Evolutionary conservation across 352 stramenopile species (phyloP).

Genomic region (Globisporangium emineosum): DNA sequence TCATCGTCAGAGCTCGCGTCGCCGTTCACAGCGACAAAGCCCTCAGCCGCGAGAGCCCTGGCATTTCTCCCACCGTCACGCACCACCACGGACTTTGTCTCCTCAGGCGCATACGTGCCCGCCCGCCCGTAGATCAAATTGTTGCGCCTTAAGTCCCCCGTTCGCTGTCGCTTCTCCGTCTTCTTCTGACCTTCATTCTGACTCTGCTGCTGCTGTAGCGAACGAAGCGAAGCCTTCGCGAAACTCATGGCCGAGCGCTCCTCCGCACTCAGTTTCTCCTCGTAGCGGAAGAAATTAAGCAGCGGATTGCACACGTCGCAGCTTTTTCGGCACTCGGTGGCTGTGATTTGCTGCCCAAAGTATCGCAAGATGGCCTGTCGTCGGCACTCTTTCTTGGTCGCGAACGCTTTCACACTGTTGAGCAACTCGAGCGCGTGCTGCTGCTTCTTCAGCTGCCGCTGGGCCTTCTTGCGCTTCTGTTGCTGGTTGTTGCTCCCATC

Average conservation of each 20-base stretch:
- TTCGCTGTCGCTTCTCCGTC: slow-evolving; percentile 24
- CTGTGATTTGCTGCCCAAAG: slow-evolving; percentile 47
- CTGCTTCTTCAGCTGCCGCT: slow-evolving; percentile 5
- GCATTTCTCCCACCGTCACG: slow-evolving; percentile 7
- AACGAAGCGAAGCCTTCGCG: slow-evolving; percentile 12
- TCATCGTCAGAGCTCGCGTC: slow-evolving; percentile 24
- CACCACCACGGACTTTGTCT: slow-evolving; percentile 52
- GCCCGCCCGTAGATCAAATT: slow-evolving; percentile 44
- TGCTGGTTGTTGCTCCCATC: slow-evolving; percentile 1
- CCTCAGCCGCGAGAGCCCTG: slow-evolving; percentile 33
- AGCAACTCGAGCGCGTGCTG: slow-evolving; percentile 34
- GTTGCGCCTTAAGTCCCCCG: slow-evolving; percentile 33
- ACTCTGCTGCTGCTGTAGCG: background rate
- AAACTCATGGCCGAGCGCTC: slow-evolving; percentile 13
- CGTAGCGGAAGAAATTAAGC: slow-evolving; percentile 52
- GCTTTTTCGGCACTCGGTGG: slow-evolving; percentile 38
- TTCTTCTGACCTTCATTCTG: background rate
- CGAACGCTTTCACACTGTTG: slow-evolving; percentile 37
- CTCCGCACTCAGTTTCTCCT: slow-evolving; percentile 26
- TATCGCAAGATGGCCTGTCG: slow-evolving; percentile 52
- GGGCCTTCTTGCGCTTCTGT: slow-evolving; percentile 9
- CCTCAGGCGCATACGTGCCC: slow-evolving; percentile 40
- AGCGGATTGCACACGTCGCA: slow-evolving; percentile 62
- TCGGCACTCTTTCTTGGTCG: slow-evolving; percentile 46
- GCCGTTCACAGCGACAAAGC: slow-evolving; percentile 60